Evolutionary conservation across 441 rosid genomes (phyloP), one percentile per base, ranked within the genome.

Genomic region (Pelargonium australe): DNA sequence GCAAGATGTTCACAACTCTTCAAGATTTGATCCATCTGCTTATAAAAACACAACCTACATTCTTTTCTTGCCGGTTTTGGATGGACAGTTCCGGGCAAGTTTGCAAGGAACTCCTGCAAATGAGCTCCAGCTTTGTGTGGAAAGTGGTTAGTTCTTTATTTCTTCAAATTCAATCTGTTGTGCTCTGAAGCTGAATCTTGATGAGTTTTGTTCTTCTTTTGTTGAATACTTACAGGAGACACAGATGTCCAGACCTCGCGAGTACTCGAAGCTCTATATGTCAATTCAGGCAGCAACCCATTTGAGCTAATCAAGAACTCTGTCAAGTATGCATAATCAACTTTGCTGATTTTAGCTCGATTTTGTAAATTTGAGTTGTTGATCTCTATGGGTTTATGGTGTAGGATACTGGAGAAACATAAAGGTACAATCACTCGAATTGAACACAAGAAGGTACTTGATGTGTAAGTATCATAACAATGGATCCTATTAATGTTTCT

Each of bases 381-480:
- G n/a, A 47, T 64, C 43, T 64, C 43, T 20, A 10, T 23, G 20
- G 14, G 37, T 19, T 60, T 44, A 3, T 61, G 23, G 20, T 65
- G 70, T 62, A 64, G 66, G 41, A 64, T 57, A 25, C 41, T 69
- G 44, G 77, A 55, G 63, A 69, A 73, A 25, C 66, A 43, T 1
- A 73, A 68, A 16, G 72, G 61, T 4, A 31, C 53, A n/a, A 64
- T 73, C 58, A 55, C 41, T 16, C 37, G 28, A 23, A 64, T 68
- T 19, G 77, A 73, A 16, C 53, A 57, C 66, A 73, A 64, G 58
- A 73, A 68, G 76, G 66, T 43, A 28, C 17, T 74, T 17, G 19
- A 45, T 16, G 20, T 70, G 25, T 64, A 11, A 0, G 53, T 47
- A 34, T 34, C 37, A 34, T 34, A 3, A 34, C 5, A 34, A 34